These are phyloP conservation scores for Candida palmyrensis DNA, from an alignment of 805 yeast genomes.

Conservation along the genomic window DNA sequence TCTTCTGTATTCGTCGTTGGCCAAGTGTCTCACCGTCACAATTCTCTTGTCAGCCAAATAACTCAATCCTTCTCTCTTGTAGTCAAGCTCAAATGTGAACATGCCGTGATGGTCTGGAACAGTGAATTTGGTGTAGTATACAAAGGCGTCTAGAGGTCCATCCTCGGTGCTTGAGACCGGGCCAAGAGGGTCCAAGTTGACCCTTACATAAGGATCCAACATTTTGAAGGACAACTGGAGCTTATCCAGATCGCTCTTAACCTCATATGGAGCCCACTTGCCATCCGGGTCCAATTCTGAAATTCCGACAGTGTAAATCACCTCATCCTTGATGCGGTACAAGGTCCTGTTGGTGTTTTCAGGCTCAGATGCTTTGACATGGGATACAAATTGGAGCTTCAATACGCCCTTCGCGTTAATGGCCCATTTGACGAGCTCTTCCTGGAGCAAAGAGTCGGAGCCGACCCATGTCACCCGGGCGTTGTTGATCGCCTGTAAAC, in stretches of 20 bases:
- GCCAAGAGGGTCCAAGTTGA: conserved; percentile 48
- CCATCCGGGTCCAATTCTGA: conserved; percentile 38
- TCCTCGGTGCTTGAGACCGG: conserved; percentile 28
- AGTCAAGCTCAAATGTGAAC: conserved; percentile 78
- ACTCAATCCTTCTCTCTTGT: conserved; percentile 71
- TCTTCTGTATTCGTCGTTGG: conserved; percentile 91
- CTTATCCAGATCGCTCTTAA: conserved; percentile 39
- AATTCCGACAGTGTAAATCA: conserved; percentile 49
- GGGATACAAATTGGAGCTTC: conserved; percentile 48
- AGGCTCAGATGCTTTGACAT: conserved; percentile 46
- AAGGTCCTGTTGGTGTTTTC: conserved; percentile 30
- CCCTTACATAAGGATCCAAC: conserved; percentile 93
- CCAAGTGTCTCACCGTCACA: conserved; percentile 86
- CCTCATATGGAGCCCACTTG: conserved; percentile 63
- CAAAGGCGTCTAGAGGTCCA: conserved; percentile 37
- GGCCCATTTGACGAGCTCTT: conserved; percentile 52
- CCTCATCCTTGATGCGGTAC: conserved; percentile 75
- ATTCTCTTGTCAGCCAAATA: conserved; percentile 61
- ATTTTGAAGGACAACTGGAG: conserved; percentile 80
- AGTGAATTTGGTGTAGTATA: conserved; percentile 52
- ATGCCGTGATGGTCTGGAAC: conserved; percentile 97
- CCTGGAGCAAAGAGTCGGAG: conserved; percentile 46
- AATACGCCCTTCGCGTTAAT: conserved; percentile 66
- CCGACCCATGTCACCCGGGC: conserved; percentile 84
- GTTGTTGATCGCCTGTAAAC: conserved; percentile 72